These are phyloP conservation scores for Beauveria pseudobassiana DNA, from an alignment of 2,329 filamentous ascomycete genomes.

Conservation along the genomic window DNA sequence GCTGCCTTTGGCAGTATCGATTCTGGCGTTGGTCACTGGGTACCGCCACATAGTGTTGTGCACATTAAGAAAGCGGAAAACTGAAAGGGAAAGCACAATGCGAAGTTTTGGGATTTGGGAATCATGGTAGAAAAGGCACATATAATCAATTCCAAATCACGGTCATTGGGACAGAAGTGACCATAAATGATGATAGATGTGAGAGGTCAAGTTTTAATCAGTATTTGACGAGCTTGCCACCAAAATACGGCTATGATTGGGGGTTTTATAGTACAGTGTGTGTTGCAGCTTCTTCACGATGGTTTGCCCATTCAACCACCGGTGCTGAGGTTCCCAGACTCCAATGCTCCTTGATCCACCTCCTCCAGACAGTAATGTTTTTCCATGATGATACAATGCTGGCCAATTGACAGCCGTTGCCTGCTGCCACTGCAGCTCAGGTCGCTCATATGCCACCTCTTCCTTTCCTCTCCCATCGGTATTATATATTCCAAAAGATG, in stretches of 20 bases:
- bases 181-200: not conserved
- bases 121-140: not conserved
- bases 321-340: not conserved
- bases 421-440: not conserved
- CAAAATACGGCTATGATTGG: not conserved
- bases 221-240: not conserved
- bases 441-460: not conserved
- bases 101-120: not conserved
- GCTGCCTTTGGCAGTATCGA: not conserved
- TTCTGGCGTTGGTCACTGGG: constrained; percentile 11
- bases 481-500: not conserved
- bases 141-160: not conserved
- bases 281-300: not conserved
- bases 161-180: not conserved
- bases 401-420: not conserved
- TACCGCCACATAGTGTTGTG: not conserved
- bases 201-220: not conserved
- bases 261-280: constrained; percentile 2
- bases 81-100: not conserved
- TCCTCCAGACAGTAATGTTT: not conserved
- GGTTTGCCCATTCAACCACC: not conserved
- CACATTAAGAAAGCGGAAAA: not conserved
- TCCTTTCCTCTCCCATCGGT: constrained; percentile 4
- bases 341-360: not conserved
- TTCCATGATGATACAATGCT: not conserved